These are phyloP conservation scores for Populus euphratica DNA, from an alignment of 345 rosid genomes.

Conservation along the genomic window DNA sequence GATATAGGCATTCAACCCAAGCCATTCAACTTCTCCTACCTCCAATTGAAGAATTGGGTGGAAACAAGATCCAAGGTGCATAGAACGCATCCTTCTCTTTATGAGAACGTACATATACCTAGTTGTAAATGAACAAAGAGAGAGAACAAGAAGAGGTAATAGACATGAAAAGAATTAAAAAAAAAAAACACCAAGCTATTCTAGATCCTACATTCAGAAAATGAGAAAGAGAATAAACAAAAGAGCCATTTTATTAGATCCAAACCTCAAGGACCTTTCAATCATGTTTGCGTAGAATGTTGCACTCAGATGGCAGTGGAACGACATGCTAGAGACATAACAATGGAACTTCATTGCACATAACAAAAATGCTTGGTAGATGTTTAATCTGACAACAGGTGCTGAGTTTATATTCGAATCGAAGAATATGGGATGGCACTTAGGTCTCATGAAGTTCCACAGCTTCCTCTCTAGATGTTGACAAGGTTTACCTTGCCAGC, in stretches of 20 bases:
- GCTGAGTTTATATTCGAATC: conserved; percentile 77
- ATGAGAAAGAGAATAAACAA: not conserved
- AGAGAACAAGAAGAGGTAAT: not conserved
- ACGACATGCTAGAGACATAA: conserved; percentile 48
- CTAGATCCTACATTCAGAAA: not conserved
- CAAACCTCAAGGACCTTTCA: conserved; percentile 55
- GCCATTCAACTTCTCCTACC: conserved; percentile 70
- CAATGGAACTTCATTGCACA: conserved; percentile 87
- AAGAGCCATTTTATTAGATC: not conserved
- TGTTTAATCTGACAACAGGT: conserved; percentile 61
- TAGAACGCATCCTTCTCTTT: conserved; percentile 43
- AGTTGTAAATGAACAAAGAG: not conserved
- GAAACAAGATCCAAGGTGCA: conserved; percentile 22
- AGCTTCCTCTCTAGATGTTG: conserved; percentile 42
- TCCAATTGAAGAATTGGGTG: conserved; percentile 38
- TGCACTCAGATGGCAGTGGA: conserved; percentile 45
- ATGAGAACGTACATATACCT: conserved; percentile 60
- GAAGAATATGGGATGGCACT: conserved; percentile 73
- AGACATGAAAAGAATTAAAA: not conserved
- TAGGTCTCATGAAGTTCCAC: conserved; percentile 55
- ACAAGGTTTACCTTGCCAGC: conserved; percentile 56
- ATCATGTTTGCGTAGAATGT: conserved; percentile 36
- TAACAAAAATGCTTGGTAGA: conserved; percentile 71
- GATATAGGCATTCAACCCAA: conserved; percentile 61
- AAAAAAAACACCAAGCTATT: not conserved